Evolutionary conservation across 306 rosid genomes (phyloP).

Genomic region (Pachyrhizus erosus): DNA sequence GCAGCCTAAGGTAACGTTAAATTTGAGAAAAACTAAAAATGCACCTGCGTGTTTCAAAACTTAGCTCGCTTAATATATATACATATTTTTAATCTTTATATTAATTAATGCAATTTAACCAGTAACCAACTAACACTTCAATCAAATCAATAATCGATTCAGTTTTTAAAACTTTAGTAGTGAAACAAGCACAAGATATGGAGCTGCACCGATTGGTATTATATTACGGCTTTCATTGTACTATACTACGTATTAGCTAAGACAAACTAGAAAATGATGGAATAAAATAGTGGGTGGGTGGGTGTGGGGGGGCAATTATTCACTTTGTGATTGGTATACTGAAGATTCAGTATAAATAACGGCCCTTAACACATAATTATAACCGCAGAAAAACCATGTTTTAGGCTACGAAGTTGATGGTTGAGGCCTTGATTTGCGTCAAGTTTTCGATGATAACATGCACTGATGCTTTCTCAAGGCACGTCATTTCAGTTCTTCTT

Average conservation of each 20-base stretch:
- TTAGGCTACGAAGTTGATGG: too few species aligned
- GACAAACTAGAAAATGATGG: neutral
- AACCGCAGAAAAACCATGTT: slow-evolving; percentile 14
- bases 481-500: slow-evolving; percentile 38
- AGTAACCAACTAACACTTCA: too few species aligned
- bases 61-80: too few species aligned
- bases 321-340: neutral
- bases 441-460: slow-evolving; percentile 13
- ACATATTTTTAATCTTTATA: too few species aligned
- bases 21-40: too few species aligned
- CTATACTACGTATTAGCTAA: neutral
- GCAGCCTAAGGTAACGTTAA: too few species aligned
- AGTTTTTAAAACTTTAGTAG: too few species aligned
- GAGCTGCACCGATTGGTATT: neutral
- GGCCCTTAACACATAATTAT: slow-evolving; percentile 10
- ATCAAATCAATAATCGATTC: too few species aligned
- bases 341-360: slow-evolving; percentile 17
- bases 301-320: neutral
- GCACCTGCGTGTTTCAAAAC: too few species aligned
- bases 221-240: neutral
- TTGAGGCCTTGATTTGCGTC: neutral
- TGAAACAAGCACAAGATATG: neutral
- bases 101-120: too few species aligned
- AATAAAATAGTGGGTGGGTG: neutral
- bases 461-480: slow-evolving; percentile 30